Evolutionary conservation across 306 rosid genomes (phyloP).

Genomic region (Phaseolus lunatus): DNA sequence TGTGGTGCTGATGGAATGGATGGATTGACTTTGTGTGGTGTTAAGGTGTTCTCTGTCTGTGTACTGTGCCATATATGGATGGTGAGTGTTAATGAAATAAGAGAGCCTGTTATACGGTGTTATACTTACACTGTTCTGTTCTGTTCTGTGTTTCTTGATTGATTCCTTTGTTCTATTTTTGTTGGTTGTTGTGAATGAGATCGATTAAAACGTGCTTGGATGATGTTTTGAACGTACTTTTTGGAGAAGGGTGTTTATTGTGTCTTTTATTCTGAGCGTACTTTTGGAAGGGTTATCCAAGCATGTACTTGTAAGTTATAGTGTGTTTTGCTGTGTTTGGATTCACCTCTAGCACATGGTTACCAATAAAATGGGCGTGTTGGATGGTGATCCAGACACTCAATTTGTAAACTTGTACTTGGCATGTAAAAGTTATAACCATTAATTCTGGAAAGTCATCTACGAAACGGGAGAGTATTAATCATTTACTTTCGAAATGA

Average conservation of each 20-base stretch:
- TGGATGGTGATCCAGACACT: no score
- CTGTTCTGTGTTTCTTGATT: neutral
- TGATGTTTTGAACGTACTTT: no score
- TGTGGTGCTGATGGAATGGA: neutral
- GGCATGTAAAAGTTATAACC: no score
- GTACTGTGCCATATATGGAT: neutral
- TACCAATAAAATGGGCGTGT: no score
- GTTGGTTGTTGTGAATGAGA: neutral
- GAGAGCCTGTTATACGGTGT: neutral
- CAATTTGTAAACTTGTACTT: no score
- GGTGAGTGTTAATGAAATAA: constrained; percentile 7
- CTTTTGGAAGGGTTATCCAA: neutral
- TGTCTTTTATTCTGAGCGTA: neutral
- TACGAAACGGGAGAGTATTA: no score
- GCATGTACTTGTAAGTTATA: neutral
- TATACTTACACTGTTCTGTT: neutral
- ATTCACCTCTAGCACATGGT: no score
- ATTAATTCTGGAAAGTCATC: no score
- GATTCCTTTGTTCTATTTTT: neutral
- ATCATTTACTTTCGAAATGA: no score
- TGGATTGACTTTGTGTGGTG: neutral
- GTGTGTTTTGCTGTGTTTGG: no score
- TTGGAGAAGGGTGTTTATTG: no score
- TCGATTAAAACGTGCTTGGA: neutral
- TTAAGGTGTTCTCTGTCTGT: neutral